Evolutionary conservation across 2,329 filamentous ascomycete species (phyloP), one percentile per base, ranked within the genome.

Genomic region (Monosporascus sp.): DNA sequence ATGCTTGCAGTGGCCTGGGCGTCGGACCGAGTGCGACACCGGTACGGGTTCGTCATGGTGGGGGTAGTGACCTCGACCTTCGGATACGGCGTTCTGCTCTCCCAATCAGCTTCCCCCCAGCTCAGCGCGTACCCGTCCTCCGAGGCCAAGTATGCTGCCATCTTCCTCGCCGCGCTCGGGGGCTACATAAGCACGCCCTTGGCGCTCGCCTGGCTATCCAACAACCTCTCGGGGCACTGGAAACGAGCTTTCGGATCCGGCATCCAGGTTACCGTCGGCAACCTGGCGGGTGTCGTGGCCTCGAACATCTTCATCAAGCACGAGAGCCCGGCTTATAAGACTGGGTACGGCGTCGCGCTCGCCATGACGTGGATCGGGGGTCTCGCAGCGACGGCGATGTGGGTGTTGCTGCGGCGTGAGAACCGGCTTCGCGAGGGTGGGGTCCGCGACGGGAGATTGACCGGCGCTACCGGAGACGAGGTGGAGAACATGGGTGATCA

Each of bases 211-310:
- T 81, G 77, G 78, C 71, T 80, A 1, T 66, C 72, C 9, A 80
- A 80, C 65, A 81, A 82, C 54, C 63, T 81, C 1, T 73, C 74
- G 0, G 79, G 78, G 1, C 74, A 77, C 52, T 80, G 77, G 57
- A 82, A 81, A 62, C 74, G 75, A 44, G 72, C 77, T 4, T 74
- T 77, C 31, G 72, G 74, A 1, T 73, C 77, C 14, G 74, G 72
- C 1, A 72, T 78, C 57, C 77, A 80, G 60, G 74, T 80, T 37
- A 72, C 68, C 0, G 66, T 80, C 24, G 78, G 78, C 0, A 80
- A 80, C 63, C n/a, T 73, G 15, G 67, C 65, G 1, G 74, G 74
- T 18, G 58, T 73, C 43, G 56, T 70, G 14, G 70, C 68, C 35
- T 57, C 67, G 39, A 67, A 70, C 58, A 66, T 74, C 43, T 74